Conservation (phyloP, 2,329 filamentous ascomycete genomes). For the Dothiorella sarmentorum region DNA sequence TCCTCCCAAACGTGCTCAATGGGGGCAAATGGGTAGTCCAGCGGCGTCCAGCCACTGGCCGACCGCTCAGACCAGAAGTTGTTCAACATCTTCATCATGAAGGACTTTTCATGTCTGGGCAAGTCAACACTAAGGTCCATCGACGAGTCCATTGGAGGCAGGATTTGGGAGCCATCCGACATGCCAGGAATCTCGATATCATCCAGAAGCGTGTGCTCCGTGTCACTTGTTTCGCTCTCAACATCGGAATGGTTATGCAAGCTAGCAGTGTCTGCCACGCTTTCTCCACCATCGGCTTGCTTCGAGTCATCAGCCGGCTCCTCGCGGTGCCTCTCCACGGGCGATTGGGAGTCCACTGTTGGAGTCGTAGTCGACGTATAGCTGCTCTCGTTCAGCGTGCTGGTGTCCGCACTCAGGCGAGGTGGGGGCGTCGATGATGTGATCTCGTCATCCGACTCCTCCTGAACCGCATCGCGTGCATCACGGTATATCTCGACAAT, state of each 20-base stretch:
- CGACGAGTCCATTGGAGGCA: constrained; percentile 52
- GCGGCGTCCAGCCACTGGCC: constrained; percentile 84
- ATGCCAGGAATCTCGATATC: constrained; percentile 63
- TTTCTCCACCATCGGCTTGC: constrained; percentile 23
- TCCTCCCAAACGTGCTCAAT: constrained; percentile 96
- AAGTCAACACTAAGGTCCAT: constrained; percentile 67
- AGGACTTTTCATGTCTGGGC: constrained; percentile 88
- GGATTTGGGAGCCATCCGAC: constrained; percentile 52
- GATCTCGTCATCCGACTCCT: constrained; percentile 65
- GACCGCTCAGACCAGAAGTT: constrained; percentile 99
- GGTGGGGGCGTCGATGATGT: constrained; percentile 30
- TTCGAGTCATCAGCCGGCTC: constrained; percentile 11
- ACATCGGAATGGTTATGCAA: constrained; percentile 50
- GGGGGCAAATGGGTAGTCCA: constrained; percentile 81
- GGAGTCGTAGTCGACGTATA: constrained; percentile 32
- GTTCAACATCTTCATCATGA: constrained; percentile 89
- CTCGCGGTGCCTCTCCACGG: constrained; percentile 30
- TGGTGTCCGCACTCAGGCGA: constrained; percentile 34
- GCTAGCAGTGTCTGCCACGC: constrained; percentile 27
- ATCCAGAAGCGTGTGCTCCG: constrained; percentile 67
- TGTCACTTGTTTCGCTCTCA: constrained; percentile 59
- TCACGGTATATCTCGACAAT: constrained; percentile 95
- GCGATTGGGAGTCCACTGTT: constrained; percentile 34
- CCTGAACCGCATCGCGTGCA: constrained; percentile 87
- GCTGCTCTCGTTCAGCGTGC: constrained; percentile 36